Conservation (phyloP, 2,329 filamentous ascomycete species). For the Geoglossum cookeanum region DNA sequence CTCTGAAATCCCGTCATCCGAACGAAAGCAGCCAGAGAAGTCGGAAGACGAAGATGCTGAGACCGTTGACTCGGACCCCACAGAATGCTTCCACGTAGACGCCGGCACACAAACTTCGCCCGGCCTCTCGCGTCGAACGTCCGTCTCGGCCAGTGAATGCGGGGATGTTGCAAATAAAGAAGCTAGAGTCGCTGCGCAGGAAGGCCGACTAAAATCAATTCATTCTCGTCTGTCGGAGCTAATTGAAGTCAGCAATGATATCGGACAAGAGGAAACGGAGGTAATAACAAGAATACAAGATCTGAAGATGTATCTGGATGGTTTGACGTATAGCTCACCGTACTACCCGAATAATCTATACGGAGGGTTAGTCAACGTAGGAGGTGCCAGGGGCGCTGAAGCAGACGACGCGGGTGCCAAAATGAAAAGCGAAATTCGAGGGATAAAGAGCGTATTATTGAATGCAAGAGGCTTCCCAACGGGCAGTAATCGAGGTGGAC, state of each 20-base stretch:
- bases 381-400: constrained; percentile 32
- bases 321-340: constrained; percentile 29
- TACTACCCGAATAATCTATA: constrained; percentile 18
- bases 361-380: constrained; percentile 19
- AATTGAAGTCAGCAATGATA: background rate
- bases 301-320: constrained; percentile 47
- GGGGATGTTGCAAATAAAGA: constrained; percentile 23
- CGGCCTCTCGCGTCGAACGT: constrained; percentile 23
- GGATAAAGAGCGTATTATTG: constrained; percentile 61
- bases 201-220: background rate
- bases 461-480: constrained; percentile 53
- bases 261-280: background rate
- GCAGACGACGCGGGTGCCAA: constrained; percentile 49
- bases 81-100: constrained; percentile 66
- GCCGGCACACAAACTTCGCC: constrained; percentile 59
- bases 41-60: constrained; percentile 21
- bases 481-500: background rate
- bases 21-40: constrained; percentile 12
- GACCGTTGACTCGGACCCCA: constrained; percentile 42
- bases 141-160: constrained; percentile 10
- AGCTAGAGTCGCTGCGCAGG: constrained; percentile 8
- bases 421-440: constrained; percentile 55
- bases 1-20: constrained; percentile 35
- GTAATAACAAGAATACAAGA: constrained; percentile 23
- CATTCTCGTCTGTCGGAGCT: background rate